phyloP scores from a whole-genome alignment of 768 basidiomycete species.

The Rubroboletus pulcherrimus region DNA sequence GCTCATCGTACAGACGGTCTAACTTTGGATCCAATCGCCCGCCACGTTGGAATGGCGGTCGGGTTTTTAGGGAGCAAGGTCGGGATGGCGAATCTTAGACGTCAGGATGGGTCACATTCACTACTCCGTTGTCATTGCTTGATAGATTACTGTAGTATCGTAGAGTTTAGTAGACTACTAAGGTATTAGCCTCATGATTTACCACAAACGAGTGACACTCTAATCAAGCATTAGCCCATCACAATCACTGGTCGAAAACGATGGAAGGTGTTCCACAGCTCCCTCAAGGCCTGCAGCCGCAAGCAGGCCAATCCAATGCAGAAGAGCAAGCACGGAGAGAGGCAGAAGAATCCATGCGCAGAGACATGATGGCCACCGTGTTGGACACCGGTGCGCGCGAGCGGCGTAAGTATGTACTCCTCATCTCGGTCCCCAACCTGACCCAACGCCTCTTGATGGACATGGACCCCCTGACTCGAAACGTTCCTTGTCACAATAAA shows the following conservation, averaged over 20 bases:
- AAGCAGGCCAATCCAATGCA: conserved; percentile 43
- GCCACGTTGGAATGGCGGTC: background rate
- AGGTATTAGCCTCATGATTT: background rate
- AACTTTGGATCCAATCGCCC: conserved; percentile 3
- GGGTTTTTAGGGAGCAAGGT: conserved; percentile 4
- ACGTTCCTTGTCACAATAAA: background rate
- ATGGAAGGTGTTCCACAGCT: conserved; percentile 28
- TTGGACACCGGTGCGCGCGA: conserved; percentile 77
- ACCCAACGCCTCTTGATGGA: background rate
- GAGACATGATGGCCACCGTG: conserved; percentile 75
- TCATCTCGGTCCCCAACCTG: background rate
- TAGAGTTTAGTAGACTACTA: conserved; percentile 1
- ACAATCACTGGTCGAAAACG: background rate
- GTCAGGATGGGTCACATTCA: background rate
- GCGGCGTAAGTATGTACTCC: conserved; percentile 48
- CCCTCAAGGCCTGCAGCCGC: conserved; percentile 28
- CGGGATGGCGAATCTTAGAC: conserved; percentile 1
- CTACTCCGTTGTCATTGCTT: conserved; percentile 1
- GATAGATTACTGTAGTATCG: conserved; percentile 3
- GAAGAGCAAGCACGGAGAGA: conserved; percentile 54
- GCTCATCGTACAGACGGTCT: conserved; percentile 2
- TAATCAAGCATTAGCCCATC: conserved; percentile 4
- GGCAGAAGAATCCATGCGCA: conserved; percentile 71
- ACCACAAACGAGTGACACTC: background rate
- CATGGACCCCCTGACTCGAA: background rate